Percentiles rank a stretch among this genome's conserved stretches.
phyloP scores from a whole-genome alignment of 495 filamentous ascomycete species.

The Aspergillus diversus region DNA sequence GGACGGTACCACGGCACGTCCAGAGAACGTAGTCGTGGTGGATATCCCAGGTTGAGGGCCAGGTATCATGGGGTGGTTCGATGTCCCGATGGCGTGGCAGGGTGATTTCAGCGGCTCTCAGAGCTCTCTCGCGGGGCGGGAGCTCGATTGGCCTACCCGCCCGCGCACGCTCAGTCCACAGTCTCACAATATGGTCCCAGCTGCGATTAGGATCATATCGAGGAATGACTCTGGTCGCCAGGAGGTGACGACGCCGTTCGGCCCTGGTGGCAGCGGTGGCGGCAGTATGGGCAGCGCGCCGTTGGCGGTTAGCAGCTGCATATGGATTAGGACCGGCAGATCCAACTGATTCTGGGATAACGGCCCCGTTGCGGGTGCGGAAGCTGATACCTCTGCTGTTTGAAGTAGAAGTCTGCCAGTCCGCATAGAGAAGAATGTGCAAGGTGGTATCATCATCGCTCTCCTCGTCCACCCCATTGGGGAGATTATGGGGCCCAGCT shows the following conservation, averaged over 20 bases:
- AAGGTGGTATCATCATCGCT: neutral
- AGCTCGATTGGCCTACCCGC: neutral
- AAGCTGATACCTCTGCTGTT: neutral
- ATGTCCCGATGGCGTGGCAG: constrained; percentile 13
- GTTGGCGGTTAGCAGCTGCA: neutral
- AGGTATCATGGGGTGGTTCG: constrained; percentile 13
- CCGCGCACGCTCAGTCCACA: neutral
- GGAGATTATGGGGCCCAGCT: neutral
- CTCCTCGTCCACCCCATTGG: neutral
- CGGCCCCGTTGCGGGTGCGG: neutral
- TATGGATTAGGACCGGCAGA: neutral
- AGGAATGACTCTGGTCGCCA: neutral
- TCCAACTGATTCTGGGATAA: neutral
- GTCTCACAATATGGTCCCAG: neutral
- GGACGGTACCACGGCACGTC: constrained; percentile 22
- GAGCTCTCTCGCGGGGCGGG: neutral
- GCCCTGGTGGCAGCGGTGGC: neutral
- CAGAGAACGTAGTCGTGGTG: constrained; percentile 27
- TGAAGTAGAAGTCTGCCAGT: neutral
- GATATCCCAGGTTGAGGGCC: constrained; percentile 15
- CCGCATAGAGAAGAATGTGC: neutral
- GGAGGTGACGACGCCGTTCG: neutral
- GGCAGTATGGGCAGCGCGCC: neutral
- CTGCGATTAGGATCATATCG: neutral
- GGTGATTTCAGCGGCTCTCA: constrained; percentile 13